phyloP scores from a whole-genome alignment of 306 rosid species.

The Prunus mira region DNA sequence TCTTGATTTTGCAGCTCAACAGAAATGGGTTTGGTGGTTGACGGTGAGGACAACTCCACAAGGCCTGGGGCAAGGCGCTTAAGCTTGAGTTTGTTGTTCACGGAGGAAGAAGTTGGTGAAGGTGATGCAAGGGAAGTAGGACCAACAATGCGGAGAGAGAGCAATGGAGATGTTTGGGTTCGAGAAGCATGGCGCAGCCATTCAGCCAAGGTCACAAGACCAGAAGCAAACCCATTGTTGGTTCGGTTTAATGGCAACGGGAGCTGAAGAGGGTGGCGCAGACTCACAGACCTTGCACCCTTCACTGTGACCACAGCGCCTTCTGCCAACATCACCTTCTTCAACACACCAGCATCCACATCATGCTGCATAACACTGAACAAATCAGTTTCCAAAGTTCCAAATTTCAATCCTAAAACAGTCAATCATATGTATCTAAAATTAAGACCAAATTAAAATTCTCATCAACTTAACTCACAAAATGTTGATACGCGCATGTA shows the following conservation, averaged over 20 bases:
- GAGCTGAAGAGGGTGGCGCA: constrained; percentile 77
- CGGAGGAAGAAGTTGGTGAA: constrained; percentile 52
- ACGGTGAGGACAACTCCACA: constrained; percentile 74
- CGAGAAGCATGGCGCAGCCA: constrained; percentile 69
- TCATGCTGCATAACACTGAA: constrained; percentile 69
- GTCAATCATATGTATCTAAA: not conserved
- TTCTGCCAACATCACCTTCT: constrained; percentile 87
- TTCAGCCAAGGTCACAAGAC: constrained; percentile 69
- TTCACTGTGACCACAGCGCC: constrained; percentile 95
- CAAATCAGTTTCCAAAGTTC: not conserved
- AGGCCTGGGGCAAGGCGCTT: constrained; percentile 95
- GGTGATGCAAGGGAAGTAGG: constrained; percentile 75
- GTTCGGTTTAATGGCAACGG: constrained; percentile 72
- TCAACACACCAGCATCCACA: constrained; percentile 95
- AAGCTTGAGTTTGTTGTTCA: constrained; percentile 69
- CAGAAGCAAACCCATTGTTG: constrained; percentile 64
- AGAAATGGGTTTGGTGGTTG: constrained; percentile 34
- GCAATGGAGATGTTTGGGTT: constrained; percentile 41
- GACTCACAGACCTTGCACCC: constrained; percentile 93
- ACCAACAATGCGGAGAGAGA: constrained; percentile 84
- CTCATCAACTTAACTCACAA: not conserved
- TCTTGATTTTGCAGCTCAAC: constrained; percentile 40
- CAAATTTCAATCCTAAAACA: not conserved
- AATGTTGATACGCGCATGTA: not conserved
- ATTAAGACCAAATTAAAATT: not conserved